Percentiles rank a stretch among this genome's conserved stretches.
These are phyloP conservation scores for Marasmius tenuissimus DNA, from an alignment of 1,284 basidiomycete genomes.

Conservation along the genomic window DNA sequence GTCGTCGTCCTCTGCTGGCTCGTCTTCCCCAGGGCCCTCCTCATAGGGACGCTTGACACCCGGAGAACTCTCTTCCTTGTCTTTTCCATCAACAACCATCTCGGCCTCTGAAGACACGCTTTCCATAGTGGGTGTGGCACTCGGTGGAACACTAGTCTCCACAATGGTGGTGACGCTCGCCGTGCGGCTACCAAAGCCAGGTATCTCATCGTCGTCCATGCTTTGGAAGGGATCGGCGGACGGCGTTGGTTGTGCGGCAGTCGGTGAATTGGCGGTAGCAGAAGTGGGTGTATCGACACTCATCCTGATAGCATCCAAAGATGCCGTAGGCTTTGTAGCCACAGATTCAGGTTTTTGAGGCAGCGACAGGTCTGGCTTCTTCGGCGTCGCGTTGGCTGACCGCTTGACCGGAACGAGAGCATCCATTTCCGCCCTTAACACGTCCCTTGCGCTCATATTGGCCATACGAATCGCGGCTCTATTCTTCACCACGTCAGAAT, in stretches of 20 bases:
- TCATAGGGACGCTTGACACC: constrained; percentile 75
- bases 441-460: constrained; percentile 93
- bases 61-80: constrained; percentile 12
- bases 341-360: constrained; percentile 37
- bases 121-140: neutral
- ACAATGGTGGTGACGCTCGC: neutral
- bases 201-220: constrained; percentile 9
- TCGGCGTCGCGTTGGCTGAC: neutral
- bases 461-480: constrained; percentile 90
- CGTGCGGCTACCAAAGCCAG: constrained; percentile 9
- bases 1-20: constrained; percentile 41
- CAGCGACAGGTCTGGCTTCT: constrained; percentile 31
- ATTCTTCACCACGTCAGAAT: constrained; percentile 86
- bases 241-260: neutral
- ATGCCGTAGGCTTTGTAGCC: neutral
- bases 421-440: constrained; percentile 88
- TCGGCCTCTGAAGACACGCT: neutral
- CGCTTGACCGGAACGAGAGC: constrained; percentile 54
- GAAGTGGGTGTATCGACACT: neutral
- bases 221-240: neutral
- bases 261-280: neutral
- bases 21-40: constrained; percentile 56
- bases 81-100: neutral
- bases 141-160: neutral
- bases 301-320: constrained; percentile 3